Evolutionary conservation across 225 moss, liverwort and hornwort genomes (phyloP), one percentile per base, ranked within the genome.

Genomic region (Polytrichum formosum): DNA sequence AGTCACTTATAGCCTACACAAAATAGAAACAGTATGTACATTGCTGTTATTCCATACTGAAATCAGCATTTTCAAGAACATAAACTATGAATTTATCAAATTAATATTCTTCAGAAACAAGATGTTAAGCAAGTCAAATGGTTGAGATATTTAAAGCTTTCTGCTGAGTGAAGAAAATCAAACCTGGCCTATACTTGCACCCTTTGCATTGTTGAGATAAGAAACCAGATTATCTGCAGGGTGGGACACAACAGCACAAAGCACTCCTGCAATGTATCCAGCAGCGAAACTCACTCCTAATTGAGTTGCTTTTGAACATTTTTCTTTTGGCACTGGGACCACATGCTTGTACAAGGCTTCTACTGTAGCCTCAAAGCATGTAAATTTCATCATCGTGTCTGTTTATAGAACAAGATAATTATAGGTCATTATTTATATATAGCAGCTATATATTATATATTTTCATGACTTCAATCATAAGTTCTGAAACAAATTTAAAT

Each of bases 381-480:
- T 73, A 22, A 97, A 97, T 76, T 97, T 97, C 92, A 93, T 97
- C 93, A 93, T 97, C 37, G 96, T 97, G 71, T 96, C 92, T 92
- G 73, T 46, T 46, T 46, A 46, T 18, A 72, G 56, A 56, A 70
- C 58, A 58, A 6, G 46, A 46, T 3, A 46, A 13, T 46, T 46
- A 46, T 13, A 46, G 46, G 46, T 46, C 46, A 46, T 46, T 13
- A 0, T 46, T 9, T 46, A 13, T 4, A 13, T 46, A 46, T 16
- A 46, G 16, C 3, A 46, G 13, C 9, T 2, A 2, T 13, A 7
- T 13, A 10, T 37, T 37, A 2, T 37, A 1, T 2, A 10, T 46
- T 3, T 46, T 46, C 2, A 2, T 9, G 9, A 9, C 9, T 35
- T 33, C 2, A 8, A 35, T 35, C 35, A 35, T 35, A 35, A 35